Conservation (phyloP, 2,329 filamentous ascomycete species). For the Colletotrichum orbiculare region DNA sequence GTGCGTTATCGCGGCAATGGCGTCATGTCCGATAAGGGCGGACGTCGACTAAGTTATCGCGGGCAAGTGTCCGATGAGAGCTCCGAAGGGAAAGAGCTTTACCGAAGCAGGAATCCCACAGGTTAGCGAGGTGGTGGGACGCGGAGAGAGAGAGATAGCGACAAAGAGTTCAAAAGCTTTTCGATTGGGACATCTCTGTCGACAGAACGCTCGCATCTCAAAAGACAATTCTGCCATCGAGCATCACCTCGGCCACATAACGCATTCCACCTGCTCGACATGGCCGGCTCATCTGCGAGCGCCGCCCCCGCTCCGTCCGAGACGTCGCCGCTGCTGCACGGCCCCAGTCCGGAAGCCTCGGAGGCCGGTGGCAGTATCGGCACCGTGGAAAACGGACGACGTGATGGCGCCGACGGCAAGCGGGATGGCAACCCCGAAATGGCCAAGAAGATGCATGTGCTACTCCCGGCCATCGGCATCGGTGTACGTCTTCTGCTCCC, state of each 20-base stretch:
- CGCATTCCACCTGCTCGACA: background rate
- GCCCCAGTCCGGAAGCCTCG: slow-evolving; percentile 15
- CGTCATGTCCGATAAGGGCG: slow-evolving; percentile 19
- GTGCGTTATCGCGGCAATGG: slow-evolving; percentile 15
- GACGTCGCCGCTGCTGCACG: slow-evolving; percentile 43
- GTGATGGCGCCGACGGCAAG: slow-evolving; percentile 28
- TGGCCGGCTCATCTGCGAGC: slow-evolving; percentile 19
- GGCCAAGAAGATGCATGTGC: slow-evolving; percentile 50
- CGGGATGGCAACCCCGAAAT: slow-evolving; percentile 42
- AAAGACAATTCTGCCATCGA: background rate
- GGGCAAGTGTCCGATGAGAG: slow-evolving; percentile 27
- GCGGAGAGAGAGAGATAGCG: slow-evolving; percentile 7
- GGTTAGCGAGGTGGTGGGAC: slow-evolving; percentile 17
- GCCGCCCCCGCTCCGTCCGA: slow-evolving; percentile 38
- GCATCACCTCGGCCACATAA: too few species aligned
- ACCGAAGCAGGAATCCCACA: slow-evolving; percentile 16
- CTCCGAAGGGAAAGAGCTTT: slow-evolving; percentile 20
- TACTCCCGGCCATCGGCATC: slow-evolving; percentile 52
- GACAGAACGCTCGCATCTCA: background rate
- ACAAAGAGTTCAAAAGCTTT: slow-evolving; percentile 1
- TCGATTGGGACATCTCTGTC: background rate
- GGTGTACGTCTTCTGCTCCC: slow-evolving; percentile 42
- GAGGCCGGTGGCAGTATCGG: slow-evolving; percentile 22
- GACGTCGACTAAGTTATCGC: slow-evolving; percentile 23
- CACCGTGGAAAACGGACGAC: slow-evolving; percentile 3